phyloP scores from a whole-genome alignment of 2,329 filamentous ascomycete genomes.

The Escovopsis sp. region DNA sequence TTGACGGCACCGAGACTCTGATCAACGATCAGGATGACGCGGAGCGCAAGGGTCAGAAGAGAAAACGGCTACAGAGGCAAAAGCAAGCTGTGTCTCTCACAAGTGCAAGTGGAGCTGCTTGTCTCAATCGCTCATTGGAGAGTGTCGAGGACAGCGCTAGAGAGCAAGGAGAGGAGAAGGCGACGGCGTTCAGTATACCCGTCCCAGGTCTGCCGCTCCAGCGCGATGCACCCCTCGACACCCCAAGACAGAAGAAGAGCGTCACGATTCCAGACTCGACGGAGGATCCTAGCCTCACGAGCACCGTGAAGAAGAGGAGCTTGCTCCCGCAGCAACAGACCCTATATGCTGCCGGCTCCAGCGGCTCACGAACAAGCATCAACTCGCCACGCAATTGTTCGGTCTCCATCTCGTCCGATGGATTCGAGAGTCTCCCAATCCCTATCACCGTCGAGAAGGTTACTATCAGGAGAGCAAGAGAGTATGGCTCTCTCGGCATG shows the following conservation, averaged over 20 bases:
- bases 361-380: conserved; percentile 19
- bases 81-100: too few relatives aligned
- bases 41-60: conserved; percentile 8
- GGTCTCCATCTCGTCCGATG: conserved; percentile 10
- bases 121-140: too few relatives aligned
- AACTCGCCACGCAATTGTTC: conserved; percentile 18
- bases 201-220: conserved; percentile 9
- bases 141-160: too few relatives aligned
- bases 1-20: not conserved
- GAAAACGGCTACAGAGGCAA: conserved; percentile 8
- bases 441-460: conserved; percentile 6
- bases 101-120: too few relatives aligned
- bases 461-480: conserved; percentile 1
- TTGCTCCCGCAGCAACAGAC: conserved; percentile 1
- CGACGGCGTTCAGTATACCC: conserved; percentile 2
- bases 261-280: conserved; percentile 23
- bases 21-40: not conserved
- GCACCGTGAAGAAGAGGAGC: conserved; percentile 4
- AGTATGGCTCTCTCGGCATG: not conserved
- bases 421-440: conserved; percentile 9
- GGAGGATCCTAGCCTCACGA: conserved; percentile 8
- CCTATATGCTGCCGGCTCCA: conserved; percentile 10
- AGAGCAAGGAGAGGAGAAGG: too few relatives aligned
- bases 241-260: conserved; percentile 19
- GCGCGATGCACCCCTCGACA: conserved; percentile 16